Evolutionary conservation across 2,329 filamentous ascomycete species (phyloP), one percentile per base, ranked within the genome.

Genomic region (Scedosporium boydii): DNA sequence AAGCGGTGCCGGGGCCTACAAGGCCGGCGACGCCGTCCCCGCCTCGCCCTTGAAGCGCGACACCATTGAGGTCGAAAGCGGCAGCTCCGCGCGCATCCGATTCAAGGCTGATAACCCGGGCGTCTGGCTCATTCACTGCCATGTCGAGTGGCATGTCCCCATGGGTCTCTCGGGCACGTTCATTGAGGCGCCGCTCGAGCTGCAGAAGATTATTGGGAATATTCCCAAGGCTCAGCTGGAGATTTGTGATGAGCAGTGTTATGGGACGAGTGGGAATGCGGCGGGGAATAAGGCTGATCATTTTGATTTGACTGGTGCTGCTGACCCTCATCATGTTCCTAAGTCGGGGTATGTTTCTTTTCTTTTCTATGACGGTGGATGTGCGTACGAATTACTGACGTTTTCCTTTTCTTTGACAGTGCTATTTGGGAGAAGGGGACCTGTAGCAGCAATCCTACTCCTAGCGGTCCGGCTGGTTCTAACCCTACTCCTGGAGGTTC

Each of bases 71-170:
- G 72, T 83, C 0, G 74, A 75, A 3, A 77, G 78, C 0, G 75
- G 76, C 60, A 79, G 81, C 0, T 78, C 81, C 69, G 72, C 80
- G 7, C 74, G 83, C 46, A 70, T 86, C 21, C 73, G 74, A 38
- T 75, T 74, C 67, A 65, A 68, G n/a, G 77, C 77, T 34, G 74
- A 79, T 64, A 79, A 79, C 64, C 74, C 78, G 1, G 78, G 78
- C 1, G 69, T 77, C 23, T 81, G 78, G 78, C 71, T 78, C 14
- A 79, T 77, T 68, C 74, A 77, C 69, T 77, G 73, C 71, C 83
- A 86, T 68, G 79, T 86, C 61, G 81, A 82, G 65, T 86, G 80
- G 80, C 81, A 84, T 68, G 70, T 82, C 64, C 70, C 74, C 38
- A 75, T 76, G 58, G 81, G 81, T 27, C 74, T 83, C 14, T 71